These are phyloP conservation scores for Periconia macrospinosa DNA, from an alignment of 2,329 filamentous ascomycete genomes.

Conservation along the genomic window DNA sequence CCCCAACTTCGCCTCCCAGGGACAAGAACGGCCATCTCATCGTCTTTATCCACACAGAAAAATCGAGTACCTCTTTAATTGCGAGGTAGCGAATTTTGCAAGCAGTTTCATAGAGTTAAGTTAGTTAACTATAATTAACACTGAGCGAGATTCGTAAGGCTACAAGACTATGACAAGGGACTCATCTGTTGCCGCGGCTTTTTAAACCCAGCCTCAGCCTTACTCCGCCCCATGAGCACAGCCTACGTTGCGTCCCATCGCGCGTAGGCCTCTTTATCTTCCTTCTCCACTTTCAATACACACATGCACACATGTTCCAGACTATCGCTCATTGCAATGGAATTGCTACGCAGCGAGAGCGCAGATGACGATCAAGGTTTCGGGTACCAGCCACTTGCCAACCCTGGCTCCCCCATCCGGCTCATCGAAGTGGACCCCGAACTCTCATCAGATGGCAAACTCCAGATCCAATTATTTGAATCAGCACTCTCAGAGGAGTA, in stretches of 20 bases:
- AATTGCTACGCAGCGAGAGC: not conserved
- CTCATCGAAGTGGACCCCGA: conserved; percentile 1
- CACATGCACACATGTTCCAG: not conserved
- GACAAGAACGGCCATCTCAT: conserved; percentile 1
- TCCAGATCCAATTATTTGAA: conserved; percentile 1
- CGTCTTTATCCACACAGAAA: conserved; percentile 6
- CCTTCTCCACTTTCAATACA: too few relatives aligned
- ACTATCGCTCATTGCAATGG: not conserved
- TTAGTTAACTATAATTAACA: not conserved
- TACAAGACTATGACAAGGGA: not conserved
- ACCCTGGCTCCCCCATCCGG: conserved; percentile 2
- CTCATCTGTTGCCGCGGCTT: too few relatives aligned
- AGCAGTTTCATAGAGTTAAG: not conserved
- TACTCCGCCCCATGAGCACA: too few relatives aligned
- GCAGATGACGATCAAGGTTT: not conserved
- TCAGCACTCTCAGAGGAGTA: not conserved
- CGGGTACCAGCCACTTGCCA: conserved; percentile 1
- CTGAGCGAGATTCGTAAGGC: not conserved
- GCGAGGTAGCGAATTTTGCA: not conserved
- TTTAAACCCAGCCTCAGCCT: too few relatives aligned
- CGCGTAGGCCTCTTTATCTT: too few relatives aligned
- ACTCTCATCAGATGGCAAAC: not conserved
- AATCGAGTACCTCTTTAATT: not conserved
- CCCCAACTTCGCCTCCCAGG: conserved; percentile 1
- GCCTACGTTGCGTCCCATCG: too few relatives aligned